These are phyloP conservation scores for Murraya koenigii DNA, from an alignment of 345 rosid genomes.

Conservation along the genomic window DNA sequence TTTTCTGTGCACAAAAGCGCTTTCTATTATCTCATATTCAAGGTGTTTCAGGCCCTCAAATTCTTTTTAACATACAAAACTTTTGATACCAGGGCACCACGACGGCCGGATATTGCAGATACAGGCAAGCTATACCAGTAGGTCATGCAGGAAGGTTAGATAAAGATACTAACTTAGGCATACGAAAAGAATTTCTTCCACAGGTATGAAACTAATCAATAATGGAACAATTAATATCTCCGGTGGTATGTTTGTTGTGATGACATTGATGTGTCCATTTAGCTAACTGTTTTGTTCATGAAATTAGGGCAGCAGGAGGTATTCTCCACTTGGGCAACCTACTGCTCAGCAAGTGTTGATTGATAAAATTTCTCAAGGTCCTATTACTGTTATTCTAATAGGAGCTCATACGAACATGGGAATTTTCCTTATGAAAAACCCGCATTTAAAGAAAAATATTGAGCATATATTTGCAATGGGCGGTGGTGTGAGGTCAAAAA, in stretches of 20 bases:
- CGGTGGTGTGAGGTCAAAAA: slow-evolving; percentile 68
- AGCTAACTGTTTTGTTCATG: slow-evolving; percentile 7
- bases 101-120: slow-evolving; percentile 78
- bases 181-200: slow-evolving; percentile 80
- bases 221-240: not conserved
- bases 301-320: slow-evolving; percentile 75
- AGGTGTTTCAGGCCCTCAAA: not conserved
- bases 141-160: slow-evolving; percentile 74
- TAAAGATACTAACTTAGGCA: slow-evolving; percentile 61
- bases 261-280: not conserved
- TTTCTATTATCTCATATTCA: not conserved
- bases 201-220: slow-evolving; percentile 38
- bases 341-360: slow-evolving; percentile 77
- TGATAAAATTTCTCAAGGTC: slow-evolving; percentile 69
- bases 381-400: slow-evolving; percentile 45
- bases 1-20: not conserved
- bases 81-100: slow-evolving; percentile 48
- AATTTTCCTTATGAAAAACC: slow-evolving; percentile 74
- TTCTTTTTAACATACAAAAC: not conserved
- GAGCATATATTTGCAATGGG: slow-evolving; percentile 85
- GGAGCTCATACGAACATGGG: slow-evolving; percentile 84
- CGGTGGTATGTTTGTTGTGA: not conserved
- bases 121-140: slow-evolving; percentile 76
- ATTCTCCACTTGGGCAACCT: slow-evolving; percentile 69
- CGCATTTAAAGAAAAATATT: slow-evolving; percentile 66